Evolutionary conservation across 1,139 yeast genomes (phyloP), one percentile per base, ranked within the genome.

Genomic region (Sugiyamaella xylanicola): DNA sequence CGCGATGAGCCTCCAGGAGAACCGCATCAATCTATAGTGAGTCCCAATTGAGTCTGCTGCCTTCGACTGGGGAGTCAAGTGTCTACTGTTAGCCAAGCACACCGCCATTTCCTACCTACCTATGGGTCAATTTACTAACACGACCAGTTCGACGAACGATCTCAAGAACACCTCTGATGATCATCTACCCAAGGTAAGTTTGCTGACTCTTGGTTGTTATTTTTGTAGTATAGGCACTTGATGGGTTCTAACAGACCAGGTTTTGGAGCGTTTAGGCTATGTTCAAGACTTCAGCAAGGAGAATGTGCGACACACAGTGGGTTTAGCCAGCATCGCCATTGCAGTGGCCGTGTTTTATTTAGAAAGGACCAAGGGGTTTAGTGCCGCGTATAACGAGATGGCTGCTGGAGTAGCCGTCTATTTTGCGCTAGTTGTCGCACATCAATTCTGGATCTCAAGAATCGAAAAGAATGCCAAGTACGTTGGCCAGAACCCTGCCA

Each of bases 241-340:
- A 36, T 16, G 7, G 17, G 25, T 16, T 22, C 16, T 22, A 22
- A 29, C 49, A 50, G 4, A 9, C 27, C 74, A 79, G 54, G 75
- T 79, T 1, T 70, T 89, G 58, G 73, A 75, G 17, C 74, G 78
- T 47, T 71, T 84, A 50, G 93, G 92, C 1, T 91, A 81, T 69
- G 73, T 72, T 15, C 89, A 89, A 68, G 76, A 83, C 19, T 85
- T 83, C 66, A 65, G 65, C 13, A 68, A 84, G 37, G 76, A 76
- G 49, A 95, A 91, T 66, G 72, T 79, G 25, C 85, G 87, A 63
- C 75, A 92, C 48, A 84, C 78, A 0, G 70, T 91, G 45, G 96
- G 97, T 0, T 85, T 83, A 63, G 61, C 77, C 11, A 82, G 90
- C 2, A 92, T 87, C 8, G 72, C 76, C 1, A 73, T 85, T 16